These are phyloP conservation scores for Fusarium abutilonis DNA, from an alignment of 2,329 filamentous ascomycete genomes.

Conservation along the genomic window DNA sequence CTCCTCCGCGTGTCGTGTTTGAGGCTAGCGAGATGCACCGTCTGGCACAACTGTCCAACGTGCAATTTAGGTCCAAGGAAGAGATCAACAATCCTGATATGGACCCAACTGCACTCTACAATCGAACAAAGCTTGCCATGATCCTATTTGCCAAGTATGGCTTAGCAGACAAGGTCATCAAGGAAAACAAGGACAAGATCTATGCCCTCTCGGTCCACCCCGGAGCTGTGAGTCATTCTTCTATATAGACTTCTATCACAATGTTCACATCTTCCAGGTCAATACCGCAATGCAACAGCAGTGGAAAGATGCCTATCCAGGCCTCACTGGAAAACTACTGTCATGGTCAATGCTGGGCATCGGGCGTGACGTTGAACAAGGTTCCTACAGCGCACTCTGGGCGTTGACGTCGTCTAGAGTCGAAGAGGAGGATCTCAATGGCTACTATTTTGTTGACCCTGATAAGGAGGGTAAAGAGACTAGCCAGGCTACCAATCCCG, in stretches of 20 bases:
- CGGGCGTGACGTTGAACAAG: conserved; percentile 54
- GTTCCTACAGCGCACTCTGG: conserved; percentile 56
- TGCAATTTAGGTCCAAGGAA: conserved; percentile 52
- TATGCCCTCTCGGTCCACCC: conserved; percentile 55
- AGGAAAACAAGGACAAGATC: conserved; percentile 53
- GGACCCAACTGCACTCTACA: conserved; percentile 52
- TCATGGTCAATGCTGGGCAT: conserved; percentile 49
- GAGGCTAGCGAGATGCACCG: conserved; percentile 55
- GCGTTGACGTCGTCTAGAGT: conserved; percentile 54
- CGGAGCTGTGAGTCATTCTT: conserved; percentile 6
- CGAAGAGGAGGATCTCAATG: conserved; percentile 55
- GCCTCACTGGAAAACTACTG: conserved; percentile 52
- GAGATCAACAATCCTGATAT: conserved; percentile 55
- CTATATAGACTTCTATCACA: rapidly evolving
- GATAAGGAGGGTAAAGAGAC: conserved; percentile 52
- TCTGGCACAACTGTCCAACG: conserved; percentile 47
- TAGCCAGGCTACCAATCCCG: conserved; percentile 51
- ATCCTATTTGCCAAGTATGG: conserved; percentile 57
- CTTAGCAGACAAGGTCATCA: conserved; percentile 53
- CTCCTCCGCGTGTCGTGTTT: conserved; percentile 54
- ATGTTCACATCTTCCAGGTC: conserved; percentile 44
- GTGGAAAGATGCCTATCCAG: conserved; percentile 58
- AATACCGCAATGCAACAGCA: conserved; percentile 58
- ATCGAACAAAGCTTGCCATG: conserved; percentile 54
- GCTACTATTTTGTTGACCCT: conserved; percentile 55